phyloP scores from a whole-genome alignment of 345 rosid genomes.

The Pelargonium nanum region DNA sequence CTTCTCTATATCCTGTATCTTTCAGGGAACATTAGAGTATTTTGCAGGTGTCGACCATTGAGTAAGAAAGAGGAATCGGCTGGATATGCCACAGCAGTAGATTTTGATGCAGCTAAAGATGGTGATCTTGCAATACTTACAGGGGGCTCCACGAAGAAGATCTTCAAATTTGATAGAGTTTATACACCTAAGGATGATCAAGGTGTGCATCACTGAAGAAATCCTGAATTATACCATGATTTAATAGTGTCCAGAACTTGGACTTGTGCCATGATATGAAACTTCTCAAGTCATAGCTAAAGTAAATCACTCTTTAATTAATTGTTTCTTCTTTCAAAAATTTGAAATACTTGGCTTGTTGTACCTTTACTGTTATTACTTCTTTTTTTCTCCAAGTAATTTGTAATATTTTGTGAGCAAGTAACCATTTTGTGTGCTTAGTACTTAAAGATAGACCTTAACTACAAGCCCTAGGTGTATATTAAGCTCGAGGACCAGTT shows the following conservation, averaged over 20 bases:
- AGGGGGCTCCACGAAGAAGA: conserved; percentile 49
- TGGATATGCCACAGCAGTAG: conserved; percentile 49
- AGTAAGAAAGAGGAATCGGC: conserved; percentile 56
- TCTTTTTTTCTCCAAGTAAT: too few species aligned
- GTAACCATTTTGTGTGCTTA: not conserved
- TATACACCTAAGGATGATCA: conserved; percentile 81
- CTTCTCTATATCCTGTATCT: conserved; percentile 3
- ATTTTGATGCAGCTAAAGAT: conserved; percentile 75
- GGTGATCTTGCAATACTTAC: conserved; percentile 81
- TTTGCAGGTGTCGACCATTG: conserved; percentile 88
- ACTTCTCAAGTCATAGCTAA: not conserved
- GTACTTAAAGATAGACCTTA: too few species aligned
- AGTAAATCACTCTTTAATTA: not conserved
- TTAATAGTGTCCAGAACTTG: not conserved
- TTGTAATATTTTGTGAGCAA: not conserved
- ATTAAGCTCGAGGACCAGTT: not conserved
- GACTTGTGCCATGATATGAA: not conserved
- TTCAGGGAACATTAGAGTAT: conserved; percentile 91
- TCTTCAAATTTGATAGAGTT: conserved; percentile 77
- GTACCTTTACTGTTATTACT: not conserved
- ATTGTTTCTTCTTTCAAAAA: not conserved
- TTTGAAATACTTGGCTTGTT: not conserved
- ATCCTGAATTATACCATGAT: not conserved
- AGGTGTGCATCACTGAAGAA: conserved; percentile 35
- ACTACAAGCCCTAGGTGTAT: not conserved